Evolutionary conservation across 2,329 filamentous ascomycete genomes (phyloP), one percentile per base, ranked within the genome.

Genomic region (Calonectria montana): DNA sequence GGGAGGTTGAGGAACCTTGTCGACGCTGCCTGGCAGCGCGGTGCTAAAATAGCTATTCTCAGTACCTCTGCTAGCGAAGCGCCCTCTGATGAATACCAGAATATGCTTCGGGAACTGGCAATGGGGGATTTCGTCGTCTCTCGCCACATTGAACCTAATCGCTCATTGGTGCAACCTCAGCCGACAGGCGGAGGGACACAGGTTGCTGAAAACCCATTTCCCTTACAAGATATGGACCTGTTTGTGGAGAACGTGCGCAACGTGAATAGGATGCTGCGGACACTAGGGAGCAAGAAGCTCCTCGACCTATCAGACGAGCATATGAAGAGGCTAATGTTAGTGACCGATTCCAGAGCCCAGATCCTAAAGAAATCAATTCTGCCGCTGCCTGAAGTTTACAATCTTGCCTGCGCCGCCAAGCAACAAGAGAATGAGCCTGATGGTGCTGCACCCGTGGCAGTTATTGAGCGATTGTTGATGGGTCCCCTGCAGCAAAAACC

Each of bases 11-110:
- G 94, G 65, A 88, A 90, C 59, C 87, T 93, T 8, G 90, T 97
- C 29, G 92, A 96, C 77, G 89, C 90, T 71, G 88, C 92, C 70
- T 93, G 96, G 87, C 88, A 89, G 66, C 88, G 90, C 45, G 95
- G 95, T 5, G 89, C 92, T 75, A 90, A 90, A 71, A 89, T 98
- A 64, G 88, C 96, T 67, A 88, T 98, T 21, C 84, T 98, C 37
- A 97, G 96, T n/a, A 95, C 94, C 7, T 93, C 93, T 1, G 87
- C 91, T 27, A 88, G 87, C 16, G 86, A 89, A 21, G 86, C 89
- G 18, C 87, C 82, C 15, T 85, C 83, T 23, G 84, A 82, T 23
- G 81, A 84, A 64, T 88, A 88, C 66, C 79, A 82, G 55, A 81
- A 76, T 27, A 86, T 79, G 70, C 80, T 86, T 16, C 81, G 76